Percentiles rank a stretch among this genome's conserved stretches.
phyloP scores from a whole-genome alignment of 495 filamentous ascomycete species.

The Alectoria sarmentosa region DNA sequence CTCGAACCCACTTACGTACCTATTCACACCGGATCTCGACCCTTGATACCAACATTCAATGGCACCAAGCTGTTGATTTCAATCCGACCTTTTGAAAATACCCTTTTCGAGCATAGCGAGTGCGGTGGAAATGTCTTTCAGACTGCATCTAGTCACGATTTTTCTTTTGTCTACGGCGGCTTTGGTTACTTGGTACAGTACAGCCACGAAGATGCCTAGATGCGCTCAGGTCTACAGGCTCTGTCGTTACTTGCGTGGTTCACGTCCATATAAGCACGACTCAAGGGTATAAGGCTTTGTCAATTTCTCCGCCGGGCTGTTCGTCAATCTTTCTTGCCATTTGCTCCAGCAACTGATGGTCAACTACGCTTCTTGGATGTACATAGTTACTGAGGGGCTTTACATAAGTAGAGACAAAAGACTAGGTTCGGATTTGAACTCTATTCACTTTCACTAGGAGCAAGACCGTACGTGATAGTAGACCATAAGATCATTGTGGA shows the following conservation, averaged over 20 bases:
- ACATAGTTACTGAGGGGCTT: conserved; percentile 14
- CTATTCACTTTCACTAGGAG: not conserved
- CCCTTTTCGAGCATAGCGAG: conserved; percentile 19
- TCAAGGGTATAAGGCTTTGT: conserved; percentile 6
- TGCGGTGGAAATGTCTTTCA: conserved; percentile 6
- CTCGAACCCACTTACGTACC: not conserved
- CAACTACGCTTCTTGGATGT: conserved; percentile 6
- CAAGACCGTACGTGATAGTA: not conserved
- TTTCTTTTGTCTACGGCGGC: conserved; percentile 7
- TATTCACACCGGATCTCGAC: not conserved
- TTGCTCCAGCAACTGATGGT: conserved; percentile 9
- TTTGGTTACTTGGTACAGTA: conserved; percentile 3
- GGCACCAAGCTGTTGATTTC: conserved; percentile 6
- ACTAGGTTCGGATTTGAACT: not conserved
- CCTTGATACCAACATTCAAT: conserved; percentile 15
- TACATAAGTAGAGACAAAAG: not conserved
- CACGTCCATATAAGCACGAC: not conserved
- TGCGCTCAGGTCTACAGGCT: not conserved
- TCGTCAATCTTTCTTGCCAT: conserved; percentile 2
- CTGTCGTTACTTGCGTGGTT: conserved; percentile 5
- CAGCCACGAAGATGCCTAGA: conserved; percentile 10
- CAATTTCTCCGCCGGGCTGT: conserved; percentile 7
- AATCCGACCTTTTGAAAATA: not conserved
- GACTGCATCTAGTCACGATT: conserved; percentile 16
- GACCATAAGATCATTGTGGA: too few relatives aligned